Conservation (phyloP, 2,329 filamentous ascomycete species). For the Sclerotinia glacialis region DNA sequence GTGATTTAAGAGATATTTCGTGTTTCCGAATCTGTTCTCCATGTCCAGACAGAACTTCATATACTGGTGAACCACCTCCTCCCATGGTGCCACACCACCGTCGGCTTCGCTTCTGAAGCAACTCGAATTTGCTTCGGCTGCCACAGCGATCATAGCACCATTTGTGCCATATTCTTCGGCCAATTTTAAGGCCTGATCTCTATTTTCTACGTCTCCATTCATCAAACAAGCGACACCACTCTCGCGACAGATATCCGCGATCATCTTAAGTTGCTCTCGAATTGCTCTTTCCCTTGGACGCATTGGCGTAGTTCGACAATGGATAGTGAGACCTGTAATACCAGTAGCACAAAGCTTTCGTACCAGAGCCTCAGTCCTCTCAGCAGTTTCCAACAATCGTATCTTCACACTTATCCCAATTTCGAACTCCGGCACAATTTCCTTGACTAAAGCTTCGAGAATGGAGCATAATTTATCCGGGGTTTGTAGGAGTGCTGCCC, state of each 20-base stretch:
- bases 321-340: constrained; percentile 87
- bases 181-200: constrained; percentile 69
- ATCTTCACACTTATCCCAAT: constrained; percentile 99
- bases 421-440: constrained; percentile 72
- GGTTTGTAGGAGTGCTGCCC: constrained; percentile 80
- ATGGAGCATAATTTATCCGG: constrained; percentile 84
- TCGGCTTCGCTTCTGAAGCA: constrained; percentile 71
- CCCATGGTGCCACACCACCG: constrained; percentile 72
- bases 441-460: constrained; percentile 73
- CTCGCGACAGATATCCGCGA: constrained; percentile 74
- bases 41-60: constrained; percentile 69
- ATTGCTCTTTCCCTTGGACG: constrained; percentile 84
- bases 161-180: constrained; percentile 80
- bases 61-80: constrained; percentile 74
- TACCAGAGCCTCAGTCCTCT: constrained; percentile 75
- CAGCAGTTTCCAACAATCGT: constrained; percentile 73
- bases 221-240: constrained; percentile 89
- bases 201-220: constrained; percentile 84
- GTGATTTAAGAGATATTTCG: constrained; percentile 84
- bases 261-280: constrained; percentile 79
- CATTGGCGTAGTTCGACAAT: constrained; percentile 97
- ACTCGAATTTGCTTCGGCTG: constrained; percentile 86
- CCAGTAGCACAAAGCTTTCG: constrained; percentile 77
- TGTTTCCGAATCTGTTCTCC: constrained; percentile 87
- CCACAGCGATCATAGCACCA: constrained; percentile 94